Percentiles rank a stretch among this genome's conserved stretches.
These are phyloP conservation scores for Middelhovenomyces tepae DNA, from an alignment of 805 yeast genomes.

Conservation along the genomic window DNA sequence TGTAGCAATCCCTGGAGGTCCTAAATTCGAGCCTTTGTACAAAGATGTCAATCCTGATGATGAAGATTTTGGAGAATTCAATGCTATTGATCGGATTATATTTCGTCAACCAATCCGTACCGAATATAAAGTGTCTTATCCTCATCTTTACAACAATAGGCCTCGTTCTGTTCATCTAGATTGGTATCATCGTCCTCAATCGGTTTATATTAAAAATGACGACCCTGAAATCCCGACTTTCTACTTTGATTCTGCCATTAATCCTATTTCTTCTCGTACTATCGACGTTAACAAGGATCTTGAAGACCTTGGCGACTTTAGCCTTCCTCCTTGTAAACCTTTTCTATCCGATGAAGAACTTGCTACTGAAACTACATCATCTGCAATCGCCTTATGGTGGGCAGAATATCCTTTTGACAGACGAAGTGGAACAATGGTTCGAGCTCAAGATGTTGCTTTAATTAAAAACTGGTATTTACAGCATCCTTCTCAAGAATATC, in stretches of 20 bases:
- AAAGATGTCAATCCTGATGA: conserved; percentile 55
- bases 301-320: conserved; percentile 33
- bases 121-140: conserved; percentile 81
- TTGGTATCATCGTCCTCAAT: conserved; percentile 56
- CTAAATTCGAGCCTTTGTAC: conserved; percentile 82
- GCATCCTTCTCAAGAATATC: conserved; percentile 46
- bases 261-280: conserved; percentile 39
- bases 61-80: conserved; percentile 85
- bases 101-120: conserved; percentile 69
- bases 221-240: conserved; percentile 50
- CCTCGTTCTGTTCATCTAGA: conserved; percentile 56
- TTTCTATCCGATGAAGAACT: conserved; percentile 37
- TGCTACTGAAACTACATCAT: conserved; percentile 37
- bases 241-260: conserved; percentile 42
- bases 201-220: conserved; percentile 39
- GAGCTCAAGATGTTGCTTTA: conserved; percentile 87
- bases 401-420: conserved; percentile 83
- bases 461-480: conserved; percentile 75
- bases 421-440: conserved; percentile 57
- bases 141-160: conserved; percentile 71
- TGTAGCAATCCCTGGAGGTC: conserved; percentile 88
- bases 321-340: conserved; percentile 33
- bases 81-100: conserved; percentile 78
- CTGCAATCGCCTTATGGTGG: conserved; percentile 60
- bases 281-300: conserved; percentile 25